A percentile compares a stretch with the other conserved stretches of the same genome.
Conservation (phyloP, 169 alveolate genomes). For the Eimeria necatrix region DNA sequence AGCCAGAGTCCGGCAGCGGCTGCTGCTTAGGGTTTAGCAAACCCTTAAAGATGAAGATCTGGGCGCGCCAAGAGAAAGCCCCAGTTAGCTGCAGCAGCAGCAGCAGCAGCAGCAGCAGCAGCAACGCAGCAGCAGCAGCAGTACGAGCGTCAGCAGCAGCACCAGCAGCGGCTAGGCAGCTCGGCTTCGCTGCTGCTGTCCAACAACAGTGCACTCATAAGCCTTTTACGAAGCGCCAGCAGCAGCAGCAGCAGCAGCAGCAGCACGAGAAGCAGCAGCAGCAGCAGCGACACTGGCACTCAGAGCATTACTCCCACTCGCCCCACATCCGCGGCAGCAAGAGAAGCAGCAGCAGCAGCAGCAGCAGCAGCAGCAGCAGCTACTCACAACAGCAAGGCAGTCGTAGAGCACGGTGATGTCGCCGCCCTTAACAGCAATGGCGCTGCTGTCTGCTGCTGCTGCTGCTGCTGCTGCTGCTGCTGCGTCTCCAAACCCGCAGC, state of each 20-base stretch:
- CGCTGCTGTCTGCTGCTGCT: no score
- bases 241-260: conserved; percentile 21
- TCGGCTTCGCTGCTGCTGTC: no score
- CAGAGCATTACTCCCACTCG: no score
- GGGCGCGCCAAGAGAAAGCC: conserved; percentile 13
- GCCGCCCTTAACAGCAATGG: neutral
- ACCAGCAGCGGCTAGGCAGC: neutral
- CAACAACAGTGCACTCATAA: neutral
- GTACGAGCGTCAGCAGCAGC: conserved; percentile 17
- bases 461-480: no score
- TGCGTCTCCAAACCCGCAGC: no score
- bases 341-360: no score
- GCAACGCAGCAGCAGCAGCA: no score
- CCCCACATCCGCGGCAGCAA: no score
- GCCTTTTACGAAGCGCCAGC: neutral
- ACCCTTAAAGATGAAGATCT: conserved; percentile 15
- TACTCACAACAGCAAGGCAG: conserved; percentile 1
- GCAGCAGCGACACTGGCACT: no score
- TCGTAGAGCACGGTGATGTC: conserved; percentile 22
- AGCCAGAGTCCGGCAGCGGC: conserved; percentile 41
- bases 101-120: conserved; percentile 28
- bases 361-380: conserved; percentile 29
- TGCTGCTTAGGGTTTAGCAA: conserved; percentile 34
- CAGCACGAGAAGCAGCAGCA: conserved; percentile 1
- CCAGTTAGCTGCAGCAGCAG: conserved; percentile 43